Evolutionary conservation across 805 yeast genomes (phyloP).

Genomic region (Brettanomyces custersianus): DNA sequence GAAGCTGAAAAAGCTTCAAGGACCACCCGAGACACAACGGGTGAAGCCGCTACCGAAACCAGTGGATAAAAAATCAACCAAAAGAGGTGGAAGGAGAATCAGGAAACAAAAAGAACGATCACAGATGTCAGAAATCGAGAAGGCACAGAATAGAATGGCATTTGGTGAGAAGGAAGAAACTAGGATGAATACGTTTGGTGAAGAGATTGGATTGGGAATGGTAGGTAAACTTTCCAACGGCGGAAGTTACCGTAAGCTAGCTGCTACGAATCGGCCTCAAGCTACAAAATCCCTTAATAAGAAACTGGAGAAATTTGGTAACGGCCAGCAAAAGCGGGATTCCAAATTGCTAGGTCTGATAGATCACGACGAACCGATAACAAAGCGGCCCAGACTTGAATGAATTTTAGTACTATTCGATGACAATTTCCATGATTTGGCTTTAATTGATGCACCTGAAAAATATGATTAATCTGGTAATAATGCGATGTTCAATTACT

Average conservation of each 20-base stretch:
- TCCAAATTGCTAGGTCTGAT: no score
- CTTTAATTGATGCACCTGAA: no score
- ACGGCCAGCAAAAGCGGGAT: no score
- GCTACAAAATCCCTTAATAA: conserved; percentile 51
- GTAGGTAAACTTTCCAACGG: conserved; percentile 24
- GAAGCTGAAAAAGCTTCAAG: conserved; percentile 61
- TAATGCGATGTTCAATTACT: no score
- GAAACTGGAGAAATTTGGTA: no score
- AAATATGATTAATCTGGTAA: no score
- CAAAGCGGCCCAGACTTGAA: no score
- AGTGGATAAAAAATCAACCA: conserved; percentile 64
- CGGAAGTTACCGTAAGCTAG: conserved; percentile 14
- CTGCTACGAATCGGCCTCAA: conserved; percentile 42
- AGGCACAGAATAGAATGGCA: conserved; percentile 75
- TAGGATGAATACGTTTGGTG: conserved; percentile 57
- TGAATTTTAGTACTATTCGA: no score
- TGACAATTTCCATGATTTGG: no score
- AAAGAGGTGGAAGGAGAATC: conserved; percentile 77
- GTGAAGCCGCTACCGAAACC: conserved; percentile 72
- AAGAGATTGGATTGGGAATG: conserved; percentile 81
- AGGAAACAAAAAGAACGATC: conserved; percentile 76
- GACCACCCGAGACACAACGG: conserved; percentile 65
- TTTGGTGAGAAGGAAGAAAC: conserved; percentile 72
- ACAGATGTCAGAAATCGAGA: conserved; percentile 70
- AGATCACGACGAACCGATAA: no score